A percentile compares a stretch with the other conserved stretches of the same genome.
Conservation (phyloP, 179 eudicot genomes). For the Corrigiola litoralis region DNA sequence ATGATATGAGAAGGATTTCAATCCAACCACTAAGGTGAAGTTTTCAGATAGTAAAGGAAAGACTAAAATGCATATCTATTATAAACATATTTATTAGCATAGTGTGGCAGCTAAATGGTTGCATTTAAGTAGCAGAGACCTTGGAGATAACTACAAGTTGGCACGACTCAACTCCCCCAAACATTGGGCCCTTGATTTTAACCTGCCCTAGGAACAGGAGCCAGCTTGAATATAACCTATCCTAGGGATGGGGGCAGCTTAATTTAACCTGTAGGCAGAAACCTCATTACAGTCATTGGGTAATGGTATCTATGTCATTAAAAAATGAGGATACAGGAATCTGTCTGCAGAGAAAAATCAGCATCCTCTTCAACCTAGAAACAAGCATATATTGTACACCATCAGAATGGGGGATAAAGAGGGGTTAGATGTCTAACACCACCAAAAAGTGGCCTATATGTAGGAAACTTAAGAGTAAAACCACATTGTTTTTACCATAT, state of each 20-base stretch:
- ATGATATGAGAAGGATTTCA: no score
- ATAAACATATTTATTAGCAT: no score
- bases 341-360: constrained; percentile 41
- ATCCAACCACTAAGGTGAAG: no score
- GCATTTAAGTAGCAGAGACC: not conserved
- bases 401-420: constrained; percentile 6
- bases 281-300: not conserved
- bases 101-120: no score
- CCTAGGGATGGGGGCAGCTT: no score
- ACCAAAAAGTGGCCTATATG: not conserved
- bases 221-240: no score
- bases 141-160: not conserved
- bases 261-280: no score
- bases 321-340: constrained; percentile 64
- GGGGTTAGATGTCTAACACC: not conserved
- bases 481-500: constrained; percentile 32
- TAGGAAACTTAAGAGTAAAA: not conserved
- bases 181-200: no score
- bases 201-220: no score
- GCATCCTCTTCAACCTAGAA: constrained; percentile 53
- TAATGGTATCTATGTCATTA: not conserved
- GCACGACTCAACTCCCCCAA: not conserved
- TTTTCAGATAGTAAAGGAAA: no score
- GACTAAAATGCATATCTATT: no score
- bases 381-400: not conserved